Percentiles rank a stretch among this genome's conserved stretches.
phyloP scores from a whole-genome alignment of 805 yeast genomes.

The Candida chilensis region DNA sequence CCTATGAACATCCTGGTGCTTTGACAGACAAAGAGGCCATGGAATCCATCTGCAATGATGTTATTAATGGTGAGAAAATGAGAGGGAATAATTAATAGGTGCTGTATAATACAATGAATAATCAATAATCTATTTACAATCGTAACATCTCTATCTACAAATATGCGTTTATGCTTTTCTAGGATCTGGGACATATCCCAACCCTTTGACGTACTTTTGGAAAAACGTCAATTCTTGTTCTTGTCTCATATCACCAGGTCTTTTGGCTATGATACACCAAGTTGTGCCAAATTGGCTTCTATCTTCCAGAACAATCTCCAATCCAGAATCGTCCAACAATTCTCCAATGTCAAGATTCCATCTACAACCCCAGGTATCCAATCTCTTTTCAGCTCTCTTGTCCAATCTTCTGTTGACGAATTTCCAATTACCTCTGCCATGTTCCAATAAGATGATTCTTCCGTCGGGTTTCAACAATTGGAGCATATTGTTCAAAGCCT shows the following conservation, averaged over 20 bases:
- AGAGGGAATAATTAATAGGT: constrained; percentile 35
- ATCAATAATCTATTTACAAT: too few relatives aligned
- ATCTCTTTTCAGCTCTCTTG: constrained; percentile 71
- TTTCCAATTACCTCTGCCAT: constrained; percentile 80
- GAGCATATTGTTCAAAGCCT: constrained; percentile 68
- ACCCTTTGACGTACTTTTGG: constrained; percentile 41
- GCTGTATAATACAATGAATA: neutral
- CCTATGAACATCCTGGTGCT: constrained; percentile 60
- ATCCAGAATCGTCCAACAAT: constrained; percentile 72
- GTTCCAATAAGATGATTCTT: constrained; percentile 79
- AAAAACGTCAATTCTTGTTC: constrained; percentile 36
- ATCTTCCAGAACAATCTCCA: constrained; percentile 72
- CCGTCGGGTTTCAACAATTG: constrained; percentile 81
- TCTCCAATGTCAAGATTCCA: constrained; percentile 96
- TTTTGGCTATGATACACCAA: constrained; percentile 73
- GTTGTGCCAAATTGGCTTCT: constrained; percentile 90
- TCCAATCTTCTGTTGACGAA: constrained; percentile 76
- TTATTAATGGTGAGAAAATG: constrained; percentile 65
- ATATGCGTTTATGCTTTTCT: too few relatives aligned
- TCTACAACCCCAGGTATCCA: constrained; percentile 92
- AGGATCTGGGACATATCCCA: too few relatives aligned
- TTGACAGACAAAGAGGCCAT: constrained; percentile 66
- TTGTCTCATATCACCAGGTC: constrained; percentile 53
- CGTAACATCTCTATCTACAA: too few relatives aligned
- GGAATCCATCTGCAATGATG: constrained; percentile 65